Base-by-base conservation (phyloP, 176 grass and related monocot genomes). In the Cenchrus purpureus region DNA sequence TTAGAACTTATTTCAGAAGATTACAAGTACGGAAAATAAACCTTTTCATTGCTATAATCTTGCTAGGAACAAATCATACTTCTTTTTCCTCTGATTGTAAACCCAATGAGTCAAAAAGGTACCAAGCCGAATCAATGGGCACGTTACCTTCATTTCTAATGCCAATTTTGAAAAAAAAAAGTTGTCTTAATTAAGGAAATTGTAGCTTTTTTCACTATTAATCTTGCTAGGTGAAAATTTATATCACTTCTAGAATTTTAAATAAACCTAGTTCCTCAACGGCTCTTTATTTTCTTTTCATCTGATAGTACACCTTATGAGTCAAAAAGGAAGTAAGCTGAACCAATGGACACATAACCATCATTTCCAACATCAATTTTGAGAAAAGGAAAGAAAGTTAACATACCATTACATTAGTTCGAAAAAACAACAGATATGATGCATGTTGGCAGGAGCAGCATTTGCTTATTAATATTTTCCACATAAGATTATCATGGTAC, bases 241-340 rank as follows among this genome's bases (percentile, higher is more conserved):
- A 68, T 56, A 50, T 13, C 57, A 20, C 0, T 56, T 77, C 8
- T 42, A 54, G 64, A 54, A 50, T 53, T 88, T 83, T 88, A 88
- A 88, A 65, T 48, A n/a, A 78, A 51, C 29, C 59, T 75, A 79
- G 42, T 80, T 69, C 19, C 25, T 79, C 13, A 58, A 15, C 51
- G 15, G 25, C 1, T 60, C 1, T 60, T 60, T 55, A 14, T 19
- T 67, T 87, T n/a, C 37, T 17, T 82, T 28, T 76, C 20, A 7
- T 87, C 10, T 77, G 54, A 83, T 77, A 68, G 16, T 43, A 69
- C 20, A 73, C 2, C 8, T 87, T 79, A 73, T 71, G 46, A 62
- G 20, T 50, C 1, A 1, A 42, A 6, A 71, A 64, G 0, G 2
- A 67, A 74, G 1, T 3, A 16, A 6, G 55, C 12, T 59, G 10